Conservation (phyloP, 2,329 filamentous ascomycete species). For the Claviceps sp. region DNA sequence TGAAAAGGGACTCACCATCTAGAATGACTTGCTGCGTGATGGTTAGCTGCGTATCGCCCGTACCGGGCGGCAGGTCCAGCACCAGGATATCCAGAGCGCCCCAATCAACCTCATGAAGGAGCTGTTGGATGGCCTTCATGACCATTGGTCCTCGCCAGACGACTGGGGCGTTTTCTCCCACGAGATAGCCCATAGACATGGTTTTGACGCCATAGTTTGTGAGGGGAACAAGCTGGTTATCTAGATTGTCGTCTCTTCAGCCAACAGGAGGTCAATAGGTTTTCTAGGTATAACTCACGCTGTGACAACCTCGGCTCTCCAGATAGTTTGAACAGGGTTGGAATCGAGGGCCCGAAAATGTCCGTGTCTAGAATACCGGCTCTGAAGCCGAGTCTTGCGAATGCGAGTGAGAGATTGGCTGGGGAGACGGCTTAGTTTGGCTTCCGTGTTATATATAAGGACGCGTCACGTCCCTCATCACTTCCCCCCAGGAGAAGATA, state of each 20-base stretch:
- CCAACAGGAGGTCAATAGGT: neutral
- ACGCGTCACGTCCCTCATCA: neutral
- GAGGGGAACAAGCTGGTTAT: slow-evolving; percentile 72
- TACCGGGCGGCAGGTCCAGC: slow-evolving; percentile 84
- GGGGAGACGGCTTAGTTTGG: neutral
- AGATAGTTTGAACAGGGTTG: slow-evolving; percentile 71
- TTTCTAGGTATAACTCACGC: slow-evolving; percentile 34
- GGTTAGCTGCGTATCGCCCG: slow-evolving; percentile 91
- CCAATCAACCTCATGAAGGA: slow-evolving; percentile 93
- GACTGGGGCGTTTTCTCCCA: slow-evolving; percentile 66
- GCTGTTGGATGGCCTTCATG: slow-evolving; percentile 90
- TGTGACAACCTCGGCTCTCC: slow-evolving; percentile 64
- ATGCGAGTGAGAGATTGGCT: slow-evolving; percentile 75
- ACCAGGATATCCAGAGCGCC: slow-evolving; percentile 77
- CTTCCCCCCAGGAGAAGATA: too few relatives aligned
- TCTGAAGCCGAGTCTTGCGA: slow-evolving; percentile 68
- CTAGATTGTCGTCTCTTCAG: slow-evolving; percentile 21
- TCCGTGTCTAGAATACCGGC: slow-evolving; percentile 88
- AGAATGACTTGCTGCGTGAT: slow-evolving; percentile 90
- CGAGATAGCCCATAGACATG: slow-evolving; percentile 97
- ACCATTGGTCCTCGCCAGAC: slow-evolving; percentile 97
- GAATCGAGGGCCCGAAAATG: slow-evolving; percentile 92
- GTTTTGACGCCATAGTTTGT: slow-evolving; percentile 93
- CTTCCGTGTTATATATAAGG: neutral
- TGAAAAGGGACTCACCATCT: slow-evolving; percentile 43